Evolutionary conservation across 2,329 filamentous ascomycete species (phyloP).

Genomic region (Teratosphaeria zuluensis): DNA sequence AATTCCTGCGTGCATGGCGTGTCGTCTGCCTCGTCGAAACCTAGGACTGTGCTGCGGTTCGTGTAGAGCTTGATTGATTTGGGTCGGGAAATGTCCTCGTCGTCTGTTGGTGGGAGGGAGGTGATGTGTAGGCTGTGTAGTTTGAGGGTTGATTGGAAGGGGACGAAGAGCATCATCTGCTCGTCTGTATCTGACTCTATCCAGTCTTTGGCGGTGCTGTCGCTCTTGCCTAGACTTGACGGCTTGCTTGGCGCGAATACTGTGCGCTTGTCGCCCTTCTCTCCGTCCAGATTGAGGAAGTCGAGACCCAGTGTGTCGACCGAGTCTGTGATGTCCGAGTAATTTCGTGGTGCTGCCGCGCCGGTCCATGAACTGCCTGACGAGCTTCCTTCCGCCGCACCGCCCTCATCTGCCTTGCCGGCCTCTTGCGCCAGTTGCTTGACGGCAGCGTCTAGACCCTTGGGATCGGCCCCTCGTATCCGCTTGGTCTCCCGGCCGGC

Average conservation of each 20-base stretch:
- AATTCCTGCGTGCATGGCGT: slow-evolving; percentile 71
- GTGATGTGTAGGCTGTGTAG: slow-evolving; percentile 82
- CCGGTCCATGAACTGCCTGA: slow-evolving; percentile 56
- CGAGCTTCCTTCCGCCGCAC: slow-evolving; percentile 18
- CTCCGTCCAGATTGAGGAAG: slow-evolving; percentile 75
- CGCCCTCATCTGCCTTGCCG: slow-evolving; percentile 25
- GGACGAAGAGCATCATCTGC: slow-evolving; percentile 85
- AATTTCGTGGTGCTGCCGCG: slow-evolving; percentile 65
- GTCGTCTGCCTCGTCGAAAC: slow-evolving; percentile 90
- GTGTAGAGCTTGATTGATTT: slow-evolving; percentile 75
- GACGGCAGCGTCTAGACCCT: slow-evolving; percentile 60
- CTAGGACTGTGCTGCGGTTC: slow-evolving; percentile 81
- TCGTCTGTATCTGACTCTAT: slow-evolving; percentile 95
- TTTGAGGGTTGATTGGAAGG: slow-evolving; percentile 81
- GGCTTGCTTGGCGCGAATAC: slow-evolving; percentile 66
- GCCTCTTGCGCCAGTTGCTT: slow-evolving; percentile 61
- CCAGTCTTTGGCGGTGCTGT: slow-evolving; percentile 60
- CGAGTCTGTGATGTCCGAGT: slow-evolving; percentile 72
- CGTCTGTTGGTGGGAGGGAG: slow-evolving; percentile 61
- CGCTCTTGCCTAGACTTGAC: slow-evolving; percentile 40
- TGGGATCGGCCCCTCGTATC: slow-evolving; percentile 57
- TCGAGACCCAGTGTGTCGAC: slow-evolving; percentile 74
- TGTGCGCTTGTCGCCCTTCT: slow-evolving; percentile 60
- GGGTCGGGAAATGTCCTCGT: slow-evolving; percentile 71
- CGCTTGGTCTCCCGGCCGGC: slow-evolving; percentile 27